A percentile compares a stretch with the other conserved stretches of the same genome.
Evolutionary conservation across 495 filamentous ascomycete genomes (phyloP).

Genomic region (Tuber umbilicatum): DNA sequence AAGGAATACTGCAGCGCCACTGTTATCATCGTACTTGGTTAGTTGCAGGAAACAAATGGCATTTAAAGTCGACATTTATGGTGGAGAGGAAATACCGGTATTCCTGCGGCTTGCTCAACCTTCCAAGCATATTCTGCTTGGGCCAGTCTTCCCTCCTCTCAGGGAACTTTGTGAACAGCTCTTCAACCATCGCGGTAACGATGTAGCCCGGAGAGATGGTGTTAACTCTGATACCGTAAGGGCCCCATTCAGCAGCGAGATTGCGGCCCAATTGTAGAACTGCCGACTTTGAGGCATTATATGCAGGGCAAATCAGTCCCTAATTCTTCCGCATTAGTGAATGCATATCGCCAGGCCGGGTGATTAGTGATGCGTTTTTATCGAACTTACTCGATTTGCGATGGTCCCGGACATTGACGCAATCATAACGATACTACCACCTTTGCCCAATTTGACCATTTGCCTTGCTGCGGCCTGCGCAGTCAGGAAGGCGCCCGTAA

Average conservation of each 20-base stretch:
- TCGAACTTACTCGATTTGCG: slow-evolving; percentile 55
- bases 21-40: not conserved
- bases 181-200: slow-evolving; percentile 81
- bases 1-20: slow-evolving; percentile 72
- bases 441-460: slow-evolving; percentile 57
- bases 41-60: slow-evolving; percentile 11
- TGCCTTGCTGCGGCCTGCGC: slow-evolving; percentile 63
- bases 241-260: slow-evolving; percentile 82
- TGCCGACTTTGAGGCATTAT: slow-evolving; percentile 85
- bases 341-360: not conserved
- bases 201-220: slow-evolving; percentile 94
- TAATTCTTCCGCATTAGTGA: slow-evolving; percentile 34
- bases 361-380: not conserved
- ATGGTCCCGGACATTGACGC: slow-evolving; percentile 75
- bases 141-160: slow-evolving; percentile 74
- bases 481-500: slow-evolving; percentile 71
- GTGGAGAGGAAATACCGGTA: slow-evolving; percentile 50
- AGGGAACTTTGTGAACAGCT: slow-evolving; percentile 66
- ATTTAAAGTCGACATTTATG: slow-evolving; percentile 20
- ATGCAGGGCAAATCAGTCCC: slow-evolving; percentile 69
- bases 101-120: slow-evolving; percentile 71
- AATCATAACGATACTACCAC: slow-evolving; percentile 56
- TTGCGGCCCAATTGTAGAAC: slow-evolving; percentile 79
- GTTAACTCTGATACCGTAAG: slow-evolving; percentile 84
- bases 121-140: slow-evolving; percentile 79